These are phyloP conservation scores for Sporobolomyces phaffii DNA, from an alignment of 768 basidiomycete species.

Conservation along the genomic window DNA sequence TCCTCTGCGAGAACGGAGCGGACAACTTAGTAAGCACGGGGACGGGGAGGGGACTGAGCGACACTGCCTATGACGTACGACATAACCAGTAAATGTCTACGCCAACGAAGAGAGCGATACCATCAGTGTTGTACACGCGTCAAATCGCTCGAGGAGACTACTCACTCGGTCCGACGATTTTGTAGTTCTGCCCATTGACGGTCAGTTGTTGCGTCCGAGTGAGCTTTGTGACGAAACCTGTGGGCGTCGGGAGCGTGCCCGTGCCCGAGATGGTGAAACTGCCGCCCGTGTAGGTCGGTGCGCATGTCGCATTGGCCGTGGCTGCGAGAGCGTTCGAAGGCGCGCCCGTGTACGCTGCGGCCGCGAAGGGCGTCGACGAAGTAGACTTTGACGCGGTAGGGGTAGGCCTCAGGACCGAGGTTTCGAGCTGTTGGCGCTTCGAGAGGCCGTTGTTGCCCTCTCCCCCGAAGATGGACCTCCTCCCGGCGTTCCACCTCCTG, in stretches of 20 bases:
- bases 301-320: conserved; percentile 1
- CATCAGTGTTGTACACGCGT: too few relatives aligned
- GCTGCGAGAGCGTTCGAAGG: conserved; percentile 15
- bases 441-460: neutral
- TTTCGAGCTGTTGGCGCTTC: neutral
- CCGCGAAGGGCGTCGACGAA: neutral
- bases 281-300: conserved; percentile 6
- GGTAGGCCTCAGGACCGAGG: neutral
- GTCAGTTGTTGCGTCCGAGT: neutral
- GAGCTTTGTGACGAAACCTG: conserved; percentile 5
- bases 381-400: neutral
- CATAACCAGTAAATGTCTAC: conserved; percentile 40
- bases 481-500: neutral
- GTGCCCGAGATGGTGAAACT: conserved; percentile 23
- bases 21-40: too few relatives aligned
- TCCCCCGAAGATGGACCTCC: neutral
- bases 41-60: too few relatives aligned
- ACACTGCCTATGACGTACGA: conserved; percentile 9
- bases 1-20: conserved; percentile 1
- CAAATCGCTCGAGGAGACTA: neutral
- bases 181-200: neutral
- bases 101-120: neutral
- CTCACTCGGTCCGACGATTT: conserved; percentile 30
- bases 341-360: neutral
- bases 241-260: conserved; percentile 27